Evolutionary conservation across 805 yeast genomes (phyloP).

Genomic region (Scheffersomyces amazonensis): DNA sequence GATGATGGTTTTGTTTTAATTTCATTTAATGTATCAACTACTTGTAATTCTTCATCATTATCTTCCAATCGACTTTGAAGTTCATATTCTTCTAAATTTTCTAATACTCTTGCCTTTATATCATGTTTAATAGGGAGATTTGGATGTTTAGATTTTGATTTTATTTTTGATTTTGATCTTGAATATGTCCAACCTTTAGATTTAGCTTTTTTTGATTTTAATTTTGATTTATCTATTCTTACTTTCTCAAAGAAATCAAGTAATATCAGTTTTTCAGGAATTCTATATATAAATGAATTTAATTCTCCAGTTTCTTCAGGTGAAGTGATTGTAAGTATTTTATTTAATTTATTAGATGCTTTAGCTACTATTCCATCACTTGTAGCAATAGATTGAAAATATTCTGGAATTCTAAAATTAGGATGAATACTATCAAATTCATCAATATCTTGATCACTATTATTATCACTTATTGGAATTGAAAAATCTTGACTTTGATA

Average conservation of each 20-base stretch:
- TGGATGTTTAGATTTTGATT: no score
- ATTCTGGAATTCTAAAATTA: slow-evolving; percentile 25
- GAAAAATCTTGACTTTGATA: slow-evolving; percentile 23
- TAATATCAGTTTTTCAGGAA: slow-evolving; percentile 67
- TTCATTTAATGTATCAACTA: slow-evolving; percentile 24
- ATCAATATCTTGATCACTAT: no score
- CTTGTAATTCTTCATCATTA: slow-evolving; percentile 14
- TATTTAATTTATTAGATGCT: slow-evolving; percentile 13
- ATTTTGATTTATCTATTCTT: slow-evolving; percentile 28
- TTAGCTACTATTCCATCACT: slow-evolving; percentile 18
- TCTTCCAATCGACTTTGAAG: slow-evolving; percentile 11
- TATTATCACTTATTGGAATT: not conserved
- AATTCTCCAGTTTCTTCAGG: slow-evolving; percentile 16
- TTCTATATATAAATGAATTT: slow-evolving; percentile 50
- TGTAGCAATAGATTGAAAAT: slow-evolving; percentile 21
- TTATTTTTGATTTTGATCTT: no score
- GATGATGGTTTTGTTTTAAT: slow-evolving; percentile 28
- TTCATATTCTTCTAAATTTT: slow-evolving; percentile 23
- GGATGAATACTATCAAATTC: slow-evolving; percentile 17
- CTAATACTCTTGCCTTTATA: slow-evolving; percentile 22
- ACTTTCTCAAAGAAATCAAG: slow-evolving; percentile 65
- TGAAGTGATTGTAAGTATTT: slow-evolving; percentile 17
- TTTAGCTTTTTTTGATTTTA: not conserved
- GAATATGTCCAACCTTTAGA: no score
- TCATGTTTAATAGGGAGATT: no score